These are phyloP conservation scores for Podospora pseudoanserina DNA, from an alignment of 495 filamentous ascomycete species.

Conservation along the genomic window DNA sequence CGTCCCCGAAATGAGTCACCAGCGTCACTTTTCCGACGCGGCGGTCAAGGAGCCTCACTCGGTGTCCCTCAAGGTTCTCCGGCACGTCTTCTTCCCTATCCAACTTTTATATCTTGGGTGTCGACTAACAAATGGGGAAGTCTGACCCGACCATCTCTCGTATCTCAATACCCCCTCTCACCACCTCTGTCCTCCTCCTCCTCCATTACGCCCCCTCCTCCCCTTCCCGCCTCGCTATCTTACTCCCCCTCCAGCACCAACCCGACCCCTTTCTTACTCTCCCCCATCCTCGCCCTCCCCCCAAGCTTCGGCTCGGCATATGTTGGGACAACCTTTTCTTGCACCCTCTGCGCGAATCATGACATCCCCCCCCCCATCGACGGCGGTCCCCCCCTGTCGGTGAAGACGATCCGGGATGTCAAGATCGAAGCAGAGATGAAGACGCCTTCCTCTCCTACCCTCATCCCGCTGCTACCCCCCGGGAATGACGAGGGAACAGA, in stretches of 20 bases:
- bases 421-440: slow-evolving; percentile 91
- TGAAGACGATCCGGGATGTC: slow-evolving; percentile 65
- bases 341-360: slow-evolving; percentile 92
- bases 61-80: slow-evolving; percentile 78
- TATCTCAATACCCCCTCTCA: slow-evolving; percentile 47
- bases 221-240: slow-evolving; percentile 46
- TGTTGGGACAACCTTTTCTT: slow-evolving; percentile 91
- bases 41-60: slow-evolving; percentile 71
- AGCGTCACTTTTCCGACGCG: slow-evolving; percentile 49
- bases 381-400: slow-evolving; percentile 23
- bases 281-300: slow-evolving; percentile 75
- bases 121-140: slow-evolving; percentile 27
- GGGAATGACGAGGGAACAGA: slow-evolving; percentile 37
- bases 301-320: slow-evolving; percentile 91
- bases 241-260: slow-evolving; percentile 34
- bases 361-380: slow-evolving; percentile 50
- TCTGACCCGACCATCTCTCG: slow-evolving; percentile 52
- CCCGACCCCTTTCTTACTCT: slow-evolving; percentile 46
- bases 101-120: background rate
- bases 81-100: slow-evolving; percentile 38
- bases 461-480: background rate
- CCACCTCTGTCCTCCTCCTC: slow-evolving; percentile 25
- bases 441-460: slow-evolving; percentile 54
- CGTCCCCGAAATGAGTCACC: slow-evolving; percentile 42
- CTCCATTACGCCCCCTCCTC: slow-evolving; percentile 16